These are phyloP conservation scores for Botrytis cinerea DNA, from an alignment of 2,329 filamentous ascomycete genomes.

Conservation along the genomic window DNA sequence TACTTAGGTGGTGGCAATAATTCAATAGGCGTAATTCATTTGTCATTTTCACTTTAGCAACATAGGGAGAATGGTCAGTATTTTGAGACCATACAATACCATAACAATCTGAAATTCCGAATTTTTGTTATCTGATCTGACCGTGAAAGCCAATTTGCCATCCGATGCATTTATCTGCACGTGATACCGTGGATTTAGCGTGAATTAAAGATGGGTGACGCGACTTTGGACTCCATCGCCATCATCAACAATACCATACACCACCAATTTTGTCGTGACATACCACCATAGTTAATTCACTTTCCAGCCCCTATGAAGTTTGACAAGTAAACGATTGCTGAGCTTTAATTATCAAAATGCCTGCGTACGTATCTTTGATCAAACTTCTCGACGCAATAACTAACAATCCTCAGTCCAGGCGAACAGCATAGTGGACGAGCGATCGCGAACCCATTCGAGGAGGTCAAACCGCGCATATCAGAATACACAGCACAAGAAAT, in stretches of 20 bases:
- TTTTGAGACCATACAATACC: conserved; percentile 10
- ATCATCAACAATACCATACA: neutral
- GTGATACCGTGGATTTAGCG: conserved; percentile 25
- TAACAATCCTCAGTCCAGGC: conserved; percentile 56
- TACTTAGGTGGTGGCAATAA: conserved; percentile 29
- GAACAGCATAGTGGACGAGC: conserved; percentile 60
- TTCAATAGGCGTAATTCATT: conserved; percentile 37
- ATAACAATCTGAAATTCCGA: neutral
- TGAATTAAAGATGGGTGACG: conserved; percentile 14
- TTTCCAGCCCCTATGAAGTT: neutral
- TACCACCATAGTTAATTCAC: neutral
- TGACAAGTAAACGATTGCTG: conserved; percentile 16
- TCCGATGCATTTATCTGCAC: neutral
- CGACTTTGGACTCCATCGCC: neutral
- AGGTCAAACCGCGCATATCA: conserved; percentile 65
- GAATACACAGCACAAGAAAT: conserved; percentile 90
- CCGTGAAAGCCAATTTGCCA: neutral
- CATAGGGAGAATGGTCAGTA: conserved; percentile 23
- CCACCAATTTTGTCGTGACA: neutral
- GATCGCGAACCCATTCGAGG: conserved; percentile 79
- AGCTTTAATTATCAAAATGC: conserved; percentile 43
- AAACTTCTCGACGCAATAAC: conserved; percentile 7
- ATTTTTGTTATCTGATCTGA: neutral
- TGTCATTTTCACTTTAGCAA: conserved; percentile 28
- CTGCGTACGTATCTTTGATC: conserved; percentile 45